Conservation (phyloP, 305 asterid genomes). For the Withania somnifera region DNA sequence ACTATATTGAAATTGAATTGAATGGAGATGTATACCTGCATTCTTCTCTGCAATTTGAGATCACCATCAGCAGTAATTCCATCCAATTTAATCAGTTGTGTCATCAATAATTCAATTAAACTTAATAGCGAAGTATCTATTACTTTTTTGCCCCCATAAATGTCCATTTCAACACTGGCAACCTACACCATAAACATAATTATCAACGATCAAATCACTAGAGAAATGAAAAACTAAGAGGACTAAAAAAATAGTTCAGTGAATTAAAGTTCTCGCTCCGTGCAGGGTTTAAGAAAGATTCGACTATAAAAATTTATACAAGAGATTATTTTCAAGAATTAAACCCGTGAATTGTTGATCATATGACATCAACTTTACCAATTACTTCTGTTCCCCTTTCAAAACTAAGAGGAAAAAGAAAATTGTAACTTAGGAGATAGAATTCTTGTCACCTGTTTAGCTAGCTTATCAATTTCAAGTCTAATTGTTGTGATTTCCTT, state of each 20-base stretch:
- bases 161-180: slow-evolving; percentile 51
- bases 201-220: not conserved
- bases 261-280: too few species aligned
- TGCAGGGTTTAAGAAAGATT: too few species aligned
- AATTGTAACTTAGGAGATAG: not conserved
- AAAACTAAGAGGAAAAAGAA: not conserved
- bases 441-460: slow-evolving; percentile 43
- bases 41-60: slow-evolving; percentile 66
- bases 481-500: slow-evolving; percentile 52
- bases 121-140: slow-evolving; percentile 45
- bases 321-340: too few species aligned
- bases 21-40: slow-evolving; percentile 44
- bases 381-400: too few species aligned
- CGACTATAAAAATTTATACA: too few species aligned
- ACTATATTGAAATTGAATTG: not conserved
- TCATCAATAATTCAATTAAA: slow-evolving; percentile 72
- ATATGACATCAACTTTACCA: too few species aligned
- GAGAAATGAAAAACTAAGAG: not conserved
- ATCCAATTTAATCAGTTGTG: slow-evolving; percentile 70
- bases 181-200: slow-evolving; percentile 34
- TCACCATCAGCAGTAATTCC: slow-evolving; percentile 86
- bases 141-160: slow-evolving; percentile 69
- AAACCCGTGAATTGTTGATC: too few species aligned
- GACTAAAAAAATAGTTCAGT: too few species aligned
- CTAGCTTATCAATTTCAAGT: slow-evolving; percentile 60